A percentile compares a stretch with the other conserved stretches of the same genome.
These are phyloP conservation scores for Raphanus raphanistrum DNA, from an alignment of 345 rosid genomes.

Conservation along the genomic window DNA sequence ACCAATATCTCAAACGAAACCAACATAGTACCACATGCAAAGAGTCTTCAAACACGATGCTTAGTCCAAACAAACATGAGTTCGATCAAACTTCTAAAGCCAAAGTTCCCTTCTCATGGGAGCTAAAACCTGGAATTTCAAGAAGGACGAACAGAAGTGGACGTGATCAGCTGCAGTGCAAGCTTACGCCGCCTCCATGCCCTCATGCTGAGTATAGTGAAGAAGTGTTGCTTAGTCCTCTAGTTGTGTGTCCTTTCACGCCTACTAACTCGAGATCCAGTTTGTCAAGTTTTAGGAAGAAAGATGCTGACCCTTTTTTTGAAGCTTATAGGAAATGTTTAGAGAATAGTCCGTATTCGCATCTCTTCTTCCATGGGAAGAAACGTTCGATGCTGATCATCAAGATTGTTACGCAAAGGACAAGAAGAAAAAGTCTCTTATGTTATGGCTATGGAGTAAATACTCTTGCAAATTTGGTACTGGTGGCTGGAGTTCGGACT, in stretches of 20 bases:
- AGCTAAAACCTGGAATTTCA: conserved; percentile 38
- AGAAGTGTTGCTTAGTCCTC: conserved; percentile 17
- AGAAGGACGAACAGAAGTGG: conserved; percentile 15
- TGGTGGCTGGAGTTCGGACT: conserved; percentile 6
- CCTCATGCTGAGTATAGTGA: conserved; percentile 16
- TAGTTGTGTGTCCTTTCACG: conserved; percentile 13
- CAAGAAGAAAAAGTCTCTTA: conserved; percentile 17
- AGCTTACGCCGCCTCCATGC: conserved; percentile 34
- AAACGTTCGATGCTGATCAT: conserved; percentile 7
- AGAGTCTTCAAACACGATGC: conserved; percentile 20
- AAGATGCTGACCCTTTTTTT: conserved; percentile 34
- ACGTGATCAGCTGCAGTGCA: conserved; percentile 19
- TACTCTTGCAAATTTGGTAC: conserved; percentile 34
- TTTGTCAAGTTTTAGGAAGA: conserved; percentile 35
- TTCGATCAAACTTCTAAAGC: conserved; percentile 34
- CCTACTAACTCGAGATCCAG: conserved; percentile 23
- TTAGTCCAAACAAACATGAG: conserved; percentile 24
- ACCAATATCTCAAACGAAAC: neutral
- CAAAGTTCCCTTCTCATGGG: conserved; percentile 40
- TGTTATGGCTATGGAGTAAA: conserved; percentile 18
- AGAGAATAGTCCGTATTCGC: conserved; percentile 24
- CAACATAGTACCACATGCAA: neutral
- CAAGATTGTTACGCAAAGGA: conserved; percentile 5
- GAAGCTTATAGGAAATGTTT: conserved; percentile 37
- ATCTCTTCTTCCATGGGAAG: conserved; percentile 1